These are phyloP conservation scores for Taxawa tesnikishii DNA, from an alignment of 2,329 filamentous ascomycete genomes.

Conservation along the genomic window DNA sequence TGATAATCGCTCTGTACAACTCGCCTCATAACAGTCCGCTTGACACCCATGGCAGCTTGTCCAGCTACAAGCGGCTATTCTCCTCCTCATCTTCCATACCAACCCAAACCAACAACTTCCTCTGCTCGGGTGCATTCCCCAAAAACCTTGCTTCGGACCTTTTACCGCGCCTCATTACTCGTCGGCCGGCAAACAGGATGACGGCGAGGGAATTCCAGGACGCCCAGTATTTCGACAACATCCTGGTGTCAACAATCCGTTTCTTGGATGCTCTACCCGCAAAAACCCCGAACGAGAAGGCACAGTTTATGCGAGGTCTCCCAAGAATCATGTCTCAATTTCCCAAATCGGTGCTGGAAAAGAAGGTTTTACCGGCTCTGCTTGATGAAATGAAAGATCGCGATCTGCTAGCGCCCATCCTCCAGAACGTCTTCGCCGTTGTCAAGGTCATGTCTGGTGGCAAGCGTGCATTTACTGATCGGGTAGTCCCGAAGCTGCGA, in stretches of 20 bases:
- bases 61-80: slow-evolving; percentile 76
- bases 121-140: slow-evolving; percentile 68
- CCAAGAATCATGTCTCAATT: slow-evolving; percentile 83
- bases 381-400: slow-evolving; percentile 90
- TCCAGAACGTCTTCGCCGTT: slow-evolving; percentile 90
- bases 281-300: slow-evolving; percentile 84
- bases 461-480: slow-evolving; percentile 69
- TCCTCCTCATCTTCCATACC: slow-evolving; percentile 67
- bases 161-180: slow-evolving; percentile 73
- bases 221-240: slow-evolving; percentile 93
- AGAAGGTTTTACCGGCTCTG: slow-evolving; percentile 79
- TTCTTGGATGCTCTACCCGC: slow-evolving; percentile 85
- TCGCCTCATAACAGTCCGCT: slow-evolving; percentile 84
- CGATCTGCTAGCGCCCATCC: slow-evolving; percentile 69
- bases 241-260: slow-evolving; percentile 88
- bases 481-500: slow-evolving; percentile 71
- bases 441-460: slow-evolving; percentile 65
- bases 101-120: slow-evolving; percentile 69
- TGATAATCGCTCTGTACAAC: slow-evolving; percentile 87
- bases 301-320: slow-evolving; percentile 80
- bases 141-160: slow-evolving; percentile 65
- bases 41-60: slow-evolving; percentile 66
- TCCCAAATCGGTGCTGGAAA: slow-evolving; percentile 84
- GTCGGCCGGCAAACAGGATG: slow-evolving; percentile 75
- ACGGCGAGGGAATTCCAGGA: slow-evolving; percentile 87